phyloP scores from a whole-genome alignment of 148 eudicot species.

The Rhododendron simsii region DNA sequence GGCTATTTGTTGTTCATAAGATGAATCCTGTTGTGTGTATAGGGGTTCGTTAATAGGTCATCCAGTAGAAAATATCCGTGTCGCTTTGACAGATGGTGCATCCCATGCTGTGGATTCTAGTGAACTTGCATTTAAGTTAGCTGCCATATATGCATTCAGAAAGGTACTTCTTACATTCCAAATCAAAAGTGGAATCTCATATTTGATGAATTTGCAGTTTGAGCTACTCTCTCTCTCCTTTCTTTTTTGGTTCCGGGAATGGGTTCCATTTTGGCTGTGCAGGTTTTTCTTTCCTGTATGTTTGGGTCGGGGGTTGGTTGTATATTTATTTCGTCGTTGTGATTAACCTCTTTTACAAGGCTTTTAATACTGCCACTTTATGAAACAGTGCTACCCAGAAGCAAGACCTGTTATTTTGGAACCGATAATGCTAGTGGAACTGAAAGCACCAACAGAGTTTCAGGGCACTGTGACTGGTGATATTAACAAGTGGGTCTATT shows the following conservation, averaged over 20 bases:
- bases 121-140: conserved; percentile 97
- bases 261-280: background rate
- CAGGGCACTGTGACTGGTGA: conserved; percentile 95
- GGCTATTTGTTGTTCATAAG: background rate
- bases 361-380: background rate
- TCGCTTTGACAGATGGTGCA: conserved; percentile 90
- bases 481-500: conserved; percentile 70
- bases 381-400: conserved; percentile 65
- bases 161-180: conserved; percentile 45
- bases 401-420: conserved; percentile 93
- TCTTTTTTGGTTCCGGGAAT: background rate
- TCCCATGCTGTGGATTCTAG: conserved; percentile 98
- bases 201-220: background rate
- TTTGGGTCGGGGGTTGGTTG: background rate
- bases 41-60: conserved; percentile 96
- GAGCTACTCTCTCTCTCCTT: background rate
- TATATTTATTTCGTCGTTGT: background rate
- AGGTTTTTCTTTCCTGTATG: background rate
- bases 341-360: background rate
- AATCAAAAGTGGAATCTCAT: background rate
- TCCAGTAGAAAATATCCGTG: conserved; percentile 82
- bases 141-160: conserved; percentile 96
- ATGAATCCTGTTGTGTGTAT: conserved; percentile 11
- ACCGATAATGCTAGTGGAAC: conserved; percentile 93
- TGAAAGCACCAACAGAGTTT: conserved; percentile 85